These are phyloP conservation scores for Malassezia vespertilionis DNA, from an alignment of 1,284 basidiomycete genomes.

Conservation along the genomic window DNA sequence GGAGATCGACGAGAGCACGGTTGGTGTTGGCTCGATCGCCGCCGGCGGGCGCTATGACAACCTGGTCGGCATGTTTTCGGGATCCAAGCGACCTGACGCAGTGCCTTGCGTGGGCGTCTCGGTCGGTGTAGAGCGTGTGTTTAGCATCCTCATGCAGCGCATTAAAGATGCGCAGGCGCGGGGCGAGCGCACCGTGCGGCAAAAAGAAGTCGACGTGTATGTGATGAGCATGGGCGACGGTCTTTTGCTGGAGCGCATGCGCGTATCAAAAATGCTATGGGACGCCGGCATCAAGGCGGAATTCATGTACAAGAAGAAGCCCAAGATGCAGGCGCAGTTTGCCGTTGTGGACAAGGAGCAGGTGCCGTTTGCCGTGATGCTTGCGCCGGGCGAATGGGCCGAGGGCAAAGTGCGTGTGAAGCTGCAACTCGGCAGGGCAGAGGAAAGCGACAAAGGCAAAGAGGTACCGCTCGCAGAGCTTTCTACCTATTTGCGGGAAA, in stretches of 20 bases:
- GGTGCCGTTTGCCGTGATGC: constrained; percentile 78
- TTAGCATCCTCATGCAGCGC: constrained; percentile 78
- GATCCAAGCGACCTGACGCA: constrained; percentile 59
- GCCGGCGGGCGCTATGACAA: constrained; percentile 94
- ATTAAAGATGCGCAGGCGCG: constrained; percentile 59
- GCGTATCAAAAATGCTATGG: constrained; percentile 69
- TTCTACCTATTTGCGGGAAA: constrained; percentile 56
- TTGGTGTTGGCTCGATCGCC: constrained; percentile 94
- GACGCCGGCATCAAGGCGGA: constrained; percentile 84
- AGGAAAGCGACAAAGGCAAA: constrained; percentile 57
- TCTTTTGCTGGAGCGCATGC: constrained; percentile 72
- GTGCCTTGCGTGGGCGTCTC: constrained; percentile 88
- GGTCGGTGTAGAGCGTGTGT: constrained; percentile 91
- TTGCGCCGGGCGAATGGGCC: constrained; percentile 70
- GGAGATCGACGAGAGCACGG: constrained; percentile 79
- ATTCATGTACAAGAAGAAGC: constrained; percentile 81
- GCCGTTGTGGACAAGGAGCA: constrained; percentile 81
- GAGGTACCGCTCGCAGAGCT: constrained; percentile 53
- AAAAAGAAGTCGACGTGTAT: constrained; percentile 87
- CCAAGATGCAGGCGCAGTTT: constrained; percentile 63
- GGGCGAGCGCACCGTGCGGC: constrained; percentile 51
- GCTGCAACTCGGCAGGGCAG: constrained; percentile 70
- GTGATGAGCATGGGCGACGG: constrained; percentile 88
- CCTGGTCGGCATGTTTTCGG: constrained; percentile 84
- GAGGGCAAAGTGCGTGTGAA: constrained; percentile 64